A percentile compares a stretch with the other conserved stretches of the same genome.
phyloP scores from a whole-genome alignment of 2,329 filamentous ascomycete species.

The Aureobasidium sp. region DNA sequence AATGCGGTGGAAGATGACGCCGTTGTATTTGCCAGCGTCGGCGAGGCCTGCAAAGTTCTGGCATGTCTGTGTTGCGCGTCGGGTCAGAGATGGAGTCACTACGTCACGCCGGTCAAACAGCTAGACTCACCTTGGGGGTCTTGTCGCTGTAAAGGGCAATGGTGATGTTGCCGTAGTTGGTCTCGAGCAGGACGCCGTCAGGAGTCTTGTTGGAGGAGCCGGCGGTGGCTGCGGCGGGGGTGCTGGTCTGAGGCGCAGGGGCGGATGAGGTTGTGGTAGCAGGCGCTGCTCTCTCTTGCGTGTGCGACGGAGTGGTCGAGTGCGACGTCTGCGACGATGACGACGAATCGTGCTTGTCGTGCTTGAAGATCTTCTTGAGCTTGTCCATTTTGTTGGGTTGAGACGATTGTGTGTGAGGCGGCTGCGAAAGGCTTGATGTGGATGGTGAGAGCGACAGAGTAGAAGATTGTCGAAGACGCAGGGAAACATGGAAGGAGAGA shows the following conservation, averaged over 20 bases:
- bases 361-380: conserved; percentile 23
- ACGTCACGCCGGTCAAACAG: no score
- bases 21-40: conserved; percentile 29
- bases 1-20: conserved; percentile 49
- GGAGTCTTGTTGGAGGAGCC: neutral
- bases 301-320: conserved; percentile 4
- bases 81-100: neutral
- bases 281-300: conserved; percentile 9
- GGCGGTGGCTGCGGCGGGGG: neutral
- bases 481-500: no score
- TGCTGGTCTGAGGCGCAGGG: conserved; percentile 16
- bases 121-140: conserved; percentile 25
- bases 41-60: conserved; percentile 32
- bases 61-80: conserved; percentile 24
- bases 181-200: conserved; percentile 27
- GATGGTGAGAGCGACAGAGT: neutral
- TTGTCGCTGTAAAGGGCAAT: conserved; percentile 28
- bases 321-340: no score
- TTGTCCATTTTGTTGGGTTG: conserved; percentile 20
- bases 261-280: conserved; percentile 18
- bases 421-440: neutral
- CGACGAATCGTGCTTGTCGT: conserved; percentile 12
- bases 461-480: no score
- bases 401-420: neutral
- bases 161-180: conserved; percentile 30